Conservation (phyloP, 176 grass and related monocot species). For the Phoenix dactylifera region DNA sequence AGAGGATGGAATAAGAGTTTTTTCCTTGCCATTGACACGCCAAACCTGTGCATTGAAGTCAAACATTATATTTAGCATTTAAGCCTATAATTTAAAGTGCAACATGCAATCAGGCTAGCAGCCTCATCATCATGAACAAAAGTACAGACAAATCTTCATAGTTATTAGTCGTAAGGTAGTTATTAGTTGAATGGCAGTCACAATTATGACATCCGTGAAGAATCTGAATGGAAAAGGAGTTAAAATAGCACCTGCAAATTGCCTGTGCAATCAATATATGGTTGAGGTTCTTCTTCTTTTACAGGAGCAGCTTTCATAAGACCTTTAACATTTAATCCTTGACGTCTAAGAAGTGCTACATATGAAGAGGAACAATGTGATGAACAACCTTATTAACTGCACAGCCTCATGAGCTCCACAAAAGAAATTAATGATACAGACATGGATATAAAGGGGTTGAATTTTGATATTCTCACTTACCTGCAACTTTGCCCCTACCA, state of each 20-base stretch:
- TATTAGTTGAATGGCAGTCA: too few species aligned
- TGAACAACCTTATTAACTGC: too few species aligned
- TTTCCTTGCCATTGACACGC: slow-evolving; percentile 75
- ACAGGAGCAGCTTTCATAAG: slow-evolving; percentile 72
- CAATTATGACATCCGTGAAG: too few species aligned
- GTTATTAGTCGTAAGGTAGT: too few species aligned
- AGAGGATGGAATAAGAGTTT: slow-evolving; percentile 67
- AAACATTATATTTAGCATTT: not conserved
- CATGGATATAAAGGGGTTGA: too few species aligned
- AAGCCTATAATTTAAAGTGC: not conserved
- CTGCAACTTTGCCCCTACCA: slow-evolving; percentile 97
- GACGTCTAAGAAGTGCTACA: slow-evolving; percentile 82
- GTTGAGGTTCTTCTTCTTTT: slow-evolving; percentile 74
- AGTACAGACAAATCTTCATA: too few species aligned
- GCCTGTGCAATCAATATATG: slow-evolving; percentile 97
- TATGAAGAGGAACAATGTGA: slow-evolving; percentile 19
- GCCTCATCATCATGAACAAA: too few species aligned
- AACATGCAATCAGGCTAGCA: not conserved
- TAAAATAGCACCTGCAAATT: slow-evolving; percentile 58
- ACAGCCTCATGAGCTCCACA: too few species aligned
- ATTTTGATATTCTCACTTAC: slow-evolving; percentile 24
- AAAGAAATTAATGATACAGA: too few species aligned
- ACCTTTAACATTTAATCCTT: slow-evolving; percentile 87
- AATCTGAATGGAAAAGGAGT: not conserved
- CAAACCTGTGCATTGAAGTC: slow-evolving; percentile 50